Percentiles rank a stretch among this genome's conserved stretches.
These are phyloP conservation scores for Botryosphaeria dothidea DNA, from an alignment of 2,329 filamentous ascomycete genomes.

Conservation along the genomic window DNA sequence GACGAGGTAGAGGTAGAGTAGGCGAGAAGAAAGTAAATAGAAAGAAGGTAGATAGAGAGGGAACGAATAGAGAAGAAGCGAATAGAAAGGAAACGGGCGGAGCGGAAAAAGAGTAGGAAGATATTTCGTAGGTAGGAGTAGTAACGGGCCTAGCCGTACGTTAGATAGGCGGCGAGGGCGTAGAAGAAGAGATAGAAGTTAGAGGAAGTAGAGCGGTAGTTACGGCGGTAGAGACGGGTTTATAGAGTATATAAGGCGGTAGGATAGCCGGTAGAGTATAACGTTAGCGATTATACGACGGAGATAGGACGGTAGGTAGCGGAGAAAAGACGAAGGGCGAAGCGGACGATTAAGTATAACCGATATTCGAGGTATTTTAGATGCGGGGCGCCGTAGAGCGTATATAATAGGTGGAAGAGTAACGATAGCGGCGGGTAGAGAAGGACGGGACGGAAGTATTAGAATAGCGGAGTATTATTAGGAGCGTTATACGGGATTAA, in stretches of 20 bases:
- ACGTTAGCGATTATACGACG: background rate
- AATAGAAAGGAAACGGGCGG: background rate
- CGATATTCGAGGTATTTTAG: background rate
- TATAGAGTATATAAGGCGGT: background rate
- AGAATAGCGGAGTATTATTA: background rate
- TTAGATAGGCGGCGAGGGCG: background rate
- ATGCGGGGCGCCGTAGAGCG: background rate
- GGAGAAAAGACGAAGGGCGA: background rate
- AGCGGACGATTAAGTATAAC: background rate
- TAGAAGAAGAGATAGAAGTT: background rate
- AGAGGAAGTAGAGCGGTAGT: background rate
- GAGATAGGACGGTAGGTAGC: background rate
- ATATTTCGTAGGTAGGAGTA: background rate
- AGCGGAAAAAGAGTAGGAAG: background rate
- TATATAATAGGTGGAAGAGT: background rate
- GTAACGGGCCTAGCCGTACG: background rate
- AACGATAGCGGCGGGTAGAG: background rate
- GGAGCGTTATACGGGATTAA: background rate
- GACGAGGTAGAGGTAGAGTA: no score
- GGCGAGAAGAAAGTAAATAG: background rate
- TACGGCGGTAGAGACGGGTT: background rate
- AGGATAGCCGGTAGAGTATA: background rate
- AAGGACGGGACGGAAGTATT: background rate
- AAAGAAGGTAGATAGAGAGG: no score
- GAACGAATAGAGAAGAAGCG: background rate